phyloP scores from a whole-genome alignment of 129 eudicot genomes.

The Logfia minima region DNA sequence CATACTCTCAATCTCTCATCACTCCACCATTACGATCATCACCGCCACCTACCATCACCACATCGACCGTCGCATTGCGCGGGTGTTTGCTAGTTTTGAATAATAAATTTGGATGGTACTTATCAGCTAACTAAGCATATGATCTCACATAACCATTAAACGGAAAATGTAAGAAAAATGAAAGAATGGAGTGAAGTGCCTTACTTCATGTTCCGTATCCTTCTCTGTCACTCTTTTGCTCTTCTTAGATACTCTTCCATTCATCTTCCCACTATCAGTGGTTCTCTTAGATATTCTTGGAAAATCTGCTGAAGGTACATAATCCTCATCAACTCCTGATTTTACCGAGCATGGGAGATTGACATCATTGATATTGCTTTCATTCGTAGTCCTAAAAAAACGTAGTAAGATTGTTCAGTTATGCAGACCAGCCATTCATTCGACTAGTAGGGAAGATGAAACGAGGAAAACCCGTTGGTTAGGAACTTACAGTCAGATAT shows the following conservation, averaged over 20 bases:
- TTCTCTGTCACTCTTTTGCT: constrained; percentile 36
- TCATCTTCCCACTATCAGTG: constrained; percentile 23
- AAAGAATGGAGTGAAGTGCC: background rate
- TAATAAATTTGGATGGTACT: background rate
- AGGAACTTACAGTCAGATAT: constrained; percentile 1
- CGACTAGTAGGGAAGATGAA: constrained; percentile 11
- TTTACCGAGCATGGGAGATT: constrained; percentile 23
- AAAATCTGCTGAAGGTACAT: constrained; percentile 36
- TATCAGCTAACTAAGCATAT: background rate
- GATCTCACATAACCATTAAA: constrained; percentile 1
- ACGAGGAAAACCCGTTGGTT: background rate
- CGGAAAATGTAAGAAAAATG: background rate
- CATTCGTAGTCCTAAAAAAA: constrained; percentile 30
- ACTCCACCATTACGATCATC: too few relatives aligned
- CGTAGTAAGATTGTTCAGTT: background rate
- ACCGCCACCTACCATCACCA: too few relatives aligned
- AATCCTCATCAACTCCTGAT: constrained; percentile 31
- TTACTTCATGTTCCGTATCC: constrained; percentile 36
- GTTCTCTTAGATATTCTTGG: constrained; percentile 23
- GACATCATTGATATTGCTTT: constrained; percentile 20
- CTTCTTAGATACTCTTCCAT: constrained; percentile 23
- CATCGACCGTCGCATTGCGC: too few relatives aligned
- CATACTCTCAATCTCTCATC: too few relatives aligned
- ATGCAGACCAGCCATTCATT: background rate
- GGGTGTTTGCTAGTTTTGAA: too few relatives aligned